phyloP scores from a whole-genome alignment of 768 basidiomycete species.

The Cystobasidium tubakii region DNA sequence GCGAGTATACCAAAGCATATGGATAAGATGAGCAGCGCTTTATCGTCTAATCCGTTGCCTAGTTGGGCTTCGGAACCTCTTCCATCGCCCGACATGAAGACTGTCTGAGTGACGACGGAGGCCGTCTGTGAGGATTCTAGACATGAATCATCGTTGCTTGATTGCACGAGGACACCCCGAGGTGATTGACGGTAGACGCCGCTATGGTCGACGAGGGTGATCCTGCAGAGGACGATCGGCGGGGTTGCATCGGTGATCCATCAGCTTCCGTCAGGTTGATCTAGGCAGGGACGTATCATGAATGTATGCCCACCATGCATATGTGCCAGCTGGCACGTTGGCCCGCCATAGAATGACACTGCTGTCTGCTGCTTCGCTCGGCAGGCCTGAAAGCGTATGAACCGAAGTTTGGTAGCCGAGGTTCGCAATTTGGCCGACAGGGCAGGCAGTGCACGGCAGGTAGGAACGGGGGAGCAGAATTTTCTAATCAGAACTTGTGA shows the following conservation, averaged over 20 bases:
- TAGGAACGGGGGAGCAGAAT: no score
- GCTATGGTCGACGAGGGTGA: constrained; percentile 28
- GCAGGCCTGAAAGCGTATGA: background rate
- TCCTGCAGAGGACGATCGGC: constrained; percentile 8
- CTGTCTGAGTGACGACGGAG: constrained; percentile 13
- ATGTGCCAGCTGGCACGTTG: constrained; percentile 26
- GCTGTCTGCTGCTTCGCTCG: constrained; percentile 20
- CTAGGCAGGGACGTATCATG: no score
- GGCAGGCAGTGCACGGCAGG: background rate
- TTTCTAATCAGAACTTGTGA: no score
- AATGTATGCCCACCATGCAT: constrained; percentile 15
- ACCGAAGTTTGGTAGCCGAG: background rate
- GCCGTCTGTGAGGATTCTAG: background rate
- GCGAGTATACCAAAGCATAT: constrained; percentile 22
- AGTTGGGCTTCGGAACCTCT: background rate
- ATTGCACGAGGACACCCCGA: background rate
- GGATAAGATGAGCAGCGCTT: constrained; percentile 12
- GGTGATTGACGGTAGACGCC: constrained; percentile 16
- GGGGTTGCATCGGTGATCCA: background rate
- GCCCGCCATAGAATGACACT: constrained; percentile 18
- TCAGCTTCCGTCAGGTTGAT: background rate
- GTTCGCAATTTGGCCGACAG: background rate
- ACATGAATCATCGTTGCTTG: constrained; percentile 16
- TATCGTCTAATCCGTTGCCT: constrained; percentile 11
- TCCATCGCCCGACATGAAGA: constrained; percentile 21